Percentiles rank a stretch among this genome's conserved stretches.
Conservation (phyloP, 2,329 filamentous ascomycete species). For the Aspergillus nomiae region DNA sequence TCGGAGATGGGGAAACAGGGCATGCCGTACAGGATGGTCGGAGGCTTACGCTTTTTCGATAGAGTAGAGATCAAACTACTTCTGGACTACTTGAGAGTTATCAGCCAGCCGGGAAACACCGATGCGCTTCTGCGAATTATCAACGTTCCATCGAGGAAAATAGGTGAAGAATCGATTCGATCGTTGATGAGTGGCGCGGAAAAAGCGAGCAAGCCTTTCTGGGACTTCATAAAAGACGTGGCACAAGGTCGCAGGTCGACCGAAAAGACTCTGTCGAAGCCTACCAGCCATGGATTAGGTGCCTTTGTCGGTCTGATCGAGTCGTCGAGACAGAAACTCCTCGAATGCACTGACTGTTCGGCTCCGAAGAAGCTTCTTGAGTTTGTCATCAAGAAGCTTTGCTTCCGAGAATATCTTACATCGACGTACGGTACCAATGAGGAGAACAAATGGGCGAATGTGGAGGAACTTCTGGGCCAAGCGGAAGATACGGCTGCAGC, state of each 20-base stretch:
- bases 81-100: conserved; percentile 83
- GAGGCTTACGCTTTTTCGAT: conserved; percentile 88
- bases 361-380: conserved; percentile 55
- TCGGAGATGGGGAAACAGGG: conserved; percentile 76
- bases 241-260: conserved; percentile 55
- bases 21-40: conserved; percentile 90
- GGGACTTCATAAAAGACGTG: conserved; percentile 68
- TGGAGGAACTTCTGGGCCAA: conserved; percentile 82
- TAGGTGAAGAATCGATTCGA: conserved; percentile 79
- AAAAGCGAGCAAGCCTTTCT: conserved; percentile 67
- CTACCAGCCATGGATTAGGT: conserved; percentile 59
- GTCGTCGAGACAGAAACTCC: conserved; percentile 57
- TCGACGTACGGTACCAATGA: conserved; percentile 71
- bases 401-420: conserved; percentile 73
- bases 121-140: conserved; percentile 82
- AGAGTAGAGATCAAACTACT: conserved; percentile 84
- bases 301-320: conserved; percentile 63
- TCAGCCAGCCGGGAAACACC: conserved; percentile 82
- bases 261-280: conserved; percentile 57
- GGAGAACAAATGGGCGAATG: conserved; percentile 81
- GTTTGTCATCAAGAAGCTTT: conserved; percentile 64
- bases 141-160: conserved; percentile 77
- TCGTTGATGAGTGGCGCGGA: conserved; percentile 76
- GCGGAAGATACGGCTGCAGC: conserved; percentile 68
- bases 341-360: conserved; percentile 42